Conservation (phyloP, 371 early-diverging fungal species). For the Mucor sp. region DNA sequence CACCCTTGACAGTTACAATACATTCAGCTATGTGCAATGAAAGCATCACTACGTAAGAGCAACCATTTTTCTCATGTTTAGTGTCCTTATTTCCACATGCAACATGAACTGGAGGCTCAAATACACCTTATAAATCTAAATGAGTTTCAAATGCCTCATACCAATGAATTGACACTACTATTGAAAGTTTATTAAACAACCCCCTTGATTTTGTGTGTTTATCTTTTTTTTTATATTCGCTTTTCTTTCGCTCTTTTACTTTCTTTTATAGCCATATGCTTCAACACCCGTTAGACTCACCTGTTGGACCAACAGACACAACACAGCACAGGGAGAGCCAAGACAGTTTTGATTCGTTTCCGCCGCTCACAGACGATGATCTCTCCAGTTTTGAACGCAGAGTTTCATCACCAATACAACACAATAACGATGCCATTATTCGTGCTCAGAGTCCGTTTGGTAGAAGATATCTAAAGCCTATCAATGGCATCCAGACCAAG, state of each 20-base stretch:
- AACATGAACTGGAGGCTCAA: background rate
- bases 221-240: background rate
- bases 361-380: conserved; percentile 21
- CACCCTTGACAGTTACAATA: too few relatives aligned
- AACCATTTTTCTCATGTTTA: background rate
- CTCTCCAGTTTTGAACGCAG: conserved; percentile 24
- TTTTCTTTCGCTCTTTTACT: background rate
- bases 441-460: conserved; percentile 47
- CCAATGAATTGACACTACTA: background rate
- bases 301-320: background rate
- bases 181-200: background rate
- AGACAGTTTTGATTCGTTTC: conserved; percentile 12
- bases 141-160: conserved; percentile 1
- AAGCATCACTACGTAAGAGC: too few relatives aligned
- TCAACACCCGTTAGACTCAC: conserved; percentile 17
- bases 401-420: conserved; percentile 15
- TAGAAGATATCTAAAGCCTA: conserved; percentile 43
- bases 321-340: background rate
- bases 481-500: conserved; percentile 50
- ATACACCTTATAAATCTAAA: background rate
- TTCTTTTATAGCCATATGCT: conserved; percentile 7
- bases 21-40: too few relatives aligned
- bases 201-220: conserved; percentile 1
- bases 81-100: background rate
- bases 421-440: conserved; percentile 26